These are phyloP conservation scores for Diaporthe capsici DNA, from an alignment of 2,329 filamentous ascomycete species.

Conservation along the genomic window DNA sequence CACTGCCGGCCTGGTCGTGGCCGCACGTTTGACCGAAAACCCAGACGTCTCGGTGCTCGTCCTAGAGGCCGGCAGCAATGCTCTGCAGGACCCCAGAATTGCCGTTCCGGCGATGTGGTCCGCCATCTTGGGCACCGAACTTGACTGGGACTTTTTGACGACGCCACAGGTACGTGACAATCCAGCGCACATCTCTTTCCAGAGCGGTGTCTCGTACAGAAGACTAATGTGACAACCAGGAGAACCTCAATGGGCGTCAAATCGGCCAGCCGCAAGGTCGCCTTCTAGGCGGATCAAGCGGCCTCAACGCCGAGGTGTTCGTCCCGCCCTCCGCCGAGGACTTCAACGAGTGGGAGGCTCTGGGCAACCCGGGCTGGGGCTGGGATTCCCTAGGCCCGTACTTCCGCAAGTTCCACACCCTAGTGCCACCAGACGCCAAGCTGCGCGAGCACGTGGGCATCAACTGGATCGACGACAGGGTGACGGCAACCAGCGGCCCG, in stretches of 20 bases:
- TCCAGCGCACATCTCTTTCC: too few relatives aligned
- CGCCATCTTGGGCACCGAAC: conserved; percentile 19
- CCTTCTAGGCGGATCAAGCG: not conserved
- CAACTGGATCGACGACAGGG: conserved; percentile 5
- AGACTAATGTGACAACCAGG: not conserved
- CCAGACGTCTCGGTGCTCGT: conserved; percentile 9
- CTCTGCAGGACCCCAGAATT: conserved; percentile 5
- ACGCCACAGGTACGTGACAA: not conserved
- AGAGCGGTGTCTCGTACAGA: too few relatives aligned
- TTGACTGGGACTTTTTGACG: conserved; percentile 23
- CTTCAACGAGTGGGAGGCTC: not conserved
- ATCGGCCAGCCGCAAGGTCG: conserved; percentile 27
- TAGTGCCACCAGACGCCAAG: not conserved
- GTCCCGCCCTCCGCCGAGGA: not conserved
- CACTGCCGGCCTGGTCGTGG: conserved; percentile 24
- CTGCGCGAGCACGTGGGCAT: not conserved
- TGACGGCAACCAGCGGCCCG: not conserved
- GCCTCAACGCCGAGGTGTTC: conserved; percentile 7
- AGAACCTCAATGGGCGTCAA: conserved; percentile 9
- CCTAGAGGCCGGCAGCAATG: conserved; percentile 22
- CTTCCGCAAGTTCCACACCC: not conserved
- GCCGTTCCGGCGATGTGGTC: conserved; percentile 15
- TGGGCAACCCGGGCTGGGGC: not conserved
- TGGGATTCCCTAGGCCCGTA: not conserved
- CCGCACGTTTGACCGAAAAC: conserved; percentile 25